These are phyloP conservation scores for Penicillium ochrochloron DNA, from an alignment of 495 filamentous ascomycete species.

Conservation along the genomic window DNA sequence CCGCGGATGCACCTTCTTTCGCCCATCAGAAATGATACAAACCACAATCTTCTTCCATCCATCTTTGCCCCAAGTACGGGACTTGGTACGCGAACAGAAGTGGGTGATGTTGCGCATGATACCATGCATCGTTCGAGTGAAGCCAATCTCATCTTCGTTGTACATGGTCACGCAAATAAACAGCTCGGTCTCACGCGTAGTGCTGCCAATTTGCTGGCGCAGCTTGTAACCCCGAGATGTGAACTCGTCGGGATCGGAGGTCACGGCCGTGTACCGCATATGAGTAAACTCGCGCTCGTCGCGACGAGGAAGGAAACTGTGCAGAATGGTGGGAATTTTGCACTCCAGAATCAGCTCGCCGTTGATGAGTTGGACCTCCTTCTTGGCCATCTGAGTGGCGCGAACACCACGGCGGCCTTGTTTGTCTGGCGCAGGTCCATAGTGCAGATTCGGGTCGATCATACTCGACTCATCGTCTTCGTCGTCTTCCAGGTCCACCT, in stretches of 20 bases:
- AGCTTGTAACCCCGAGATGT: constrained; percentile 86
- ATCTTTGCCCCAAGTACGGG: constrained; percentile 92
- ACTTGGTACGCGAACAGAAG: constrained; percentile 91
- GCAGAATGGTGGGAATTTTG: constrained; percentile 97
- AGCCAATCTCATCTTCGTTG: constrained; percentile 96
- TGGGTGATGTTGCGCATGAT: constrained; percentile 98
- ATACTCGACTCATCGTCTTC: constrained; percentile 47
- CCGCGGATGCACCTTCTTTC: constrained; percentile 90
- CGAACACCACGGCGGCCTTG: constrained; percentile 86
- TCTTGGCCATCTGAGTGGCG: constrained; percentile 85
- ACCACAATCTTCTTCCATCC: constrained; percentile 99
- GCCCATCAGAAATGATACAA: constrained; percentile 92
- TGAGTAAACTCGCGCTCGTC: constrained; percentile 98
- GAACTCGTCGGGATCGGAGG: constrained; percentile 97
- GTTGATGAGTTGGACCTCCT: constrained; percentile 94
- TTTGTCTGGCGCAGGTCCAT: constrained; percentile 83
- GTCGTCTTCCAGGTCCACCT: constrained; percentile 49
- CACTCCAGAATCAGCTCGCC: constrained; percentile 97
- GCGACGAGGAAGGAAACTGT: constrained; percentile 88
- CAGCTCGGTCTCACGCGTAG: constrained; percentile 90
- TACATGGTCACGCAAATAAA: constrained; percentile 99
- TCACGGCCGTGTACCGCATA: constrained; percentile 99
- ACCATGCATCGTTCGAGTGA: constrained; percentile 98
- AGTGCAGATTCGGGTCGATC: constrained; percentile 62
- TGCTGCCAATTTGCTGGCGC: constrained; percentile 90